Conservation (phyloP, 2,329 filamentous ascomycete species). For the Metarhizium sp. region DNA sequence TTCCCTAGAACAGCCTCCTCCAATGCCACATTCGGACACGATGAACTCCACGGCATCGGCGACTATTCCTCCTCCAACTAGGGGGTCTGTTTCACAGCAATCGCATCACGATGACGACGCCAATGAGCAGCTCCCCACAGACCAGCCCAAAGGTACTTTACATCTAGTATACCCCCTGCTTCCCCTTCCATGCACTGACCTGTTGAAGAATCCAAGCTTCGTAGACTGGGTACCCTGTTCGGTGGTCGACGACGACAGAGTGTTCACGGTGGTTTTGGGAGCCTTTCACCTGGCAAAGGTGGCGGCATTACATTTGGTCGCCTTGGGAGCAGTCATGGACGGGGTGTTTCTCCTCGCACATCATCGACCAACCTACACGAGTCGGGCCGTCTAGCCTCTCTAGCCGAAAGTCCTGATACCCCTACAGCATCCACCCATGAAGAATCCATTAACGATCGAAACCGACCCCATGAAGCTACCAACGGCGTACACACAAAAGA, state of each 20-base stretch:
- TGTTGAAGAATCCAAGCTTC: slow-evolving; percentile 41
- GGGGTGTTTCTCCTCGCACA: slow-evolving; percentile 42
- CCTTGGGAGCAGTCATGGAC: slow-evolving; percentile 55
- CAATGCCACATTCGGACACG: background rate
- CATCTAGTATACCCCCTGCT: background rate
- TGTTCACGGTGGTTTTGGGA: slow-evolving; percentile 52
- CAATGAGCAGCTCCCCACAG: slow-evolving; percentile 3
- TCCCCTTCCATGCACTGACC: slow-evolving; percentile 13
- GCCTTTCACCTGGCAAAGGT: slow-evolving; percentile 45
- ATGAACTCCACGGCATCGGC: background rate
- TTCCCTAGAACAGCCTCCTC: slow-evolving; percentile 5
- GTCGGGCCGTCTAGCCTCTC: slow-evolving; percentile 43
- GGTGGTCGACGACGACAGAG: slow-evolving; percentile 54
- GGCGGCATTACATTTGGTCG: slow-evolving; percentile 46
- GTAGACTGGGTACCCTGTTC: slow-evolving; percentile 62
- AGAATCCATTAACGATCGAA: slow-evolving; percentile 12
- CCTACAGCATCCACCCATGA: slow-evolving; percentile 19
- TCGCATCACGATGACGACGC: slow-evolving; percentile 5
- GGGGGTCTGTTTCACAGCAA: slow-evolving; percentile 4
- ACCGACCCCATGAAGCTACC: slow-evolving; percentile 30
- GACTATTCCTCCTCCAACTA: slow-evolving; percentile 2
- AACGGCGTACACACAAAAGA: slow-evolving; percentile 32
- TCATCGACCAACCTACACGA: slow-evolving; percentile 52
- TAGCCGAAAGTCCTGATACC: slow-evolving; percentile 46
- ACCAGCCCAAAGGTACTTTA: slow-evolving; percentile 8